These are phyloP conservation scores for Solanum hybrid DNA, from an alignment of 305 asterid genomes.

Conservation along the genomic window DNA sequence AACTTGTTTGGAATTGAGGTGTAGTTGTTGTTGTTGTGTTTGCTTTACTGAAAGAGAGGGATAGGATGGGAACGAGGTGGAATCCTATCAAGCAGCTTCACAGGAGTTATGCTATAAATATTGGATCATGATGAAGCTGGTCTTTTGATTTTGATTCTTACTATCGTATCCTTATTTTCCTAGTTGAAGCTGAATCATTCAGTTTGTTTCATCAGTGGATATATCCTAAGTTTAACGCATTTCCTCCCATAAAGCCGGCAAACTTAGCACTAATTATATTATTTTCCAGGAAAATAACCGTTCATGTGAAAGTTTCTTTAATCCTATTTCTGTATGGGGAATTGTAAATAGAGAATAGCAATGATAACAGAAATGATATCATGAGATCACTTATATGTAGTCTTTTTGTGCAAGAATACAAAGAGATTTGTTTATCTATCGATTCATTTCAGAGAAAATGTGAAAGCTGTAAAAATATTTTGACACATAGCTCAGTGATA, in stretches of 20 bases:
- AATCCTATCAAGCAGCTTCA: background rate
- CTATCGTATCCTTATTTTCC: background rate
- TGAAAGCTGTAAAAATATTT: background rate
- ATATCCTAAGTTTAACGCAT: background rate
- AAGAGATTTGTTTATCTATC: background rate
- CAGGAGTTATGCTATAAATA: background rate
- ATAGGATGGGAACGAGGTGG: background rate
- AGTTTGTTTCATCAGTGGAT: background rate
- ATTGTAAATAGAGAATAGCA: background rate
- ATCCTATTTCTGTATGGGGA: background rate
- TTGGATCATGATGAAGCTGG: background rate
- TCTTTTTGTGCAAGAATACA: background rate
- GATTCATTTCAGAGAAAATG: background rate
- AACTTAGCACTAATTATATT: background rate
- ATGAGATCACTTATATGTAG: background rate
- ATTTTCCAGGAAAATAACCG: background rate
- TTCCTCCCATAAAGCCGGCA: background rate
- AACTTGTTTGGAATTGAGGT: background rate
- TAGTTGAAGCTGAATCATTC: background rate
- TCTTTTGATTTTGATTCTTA: background rate
- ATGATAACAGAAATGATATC: background rate
- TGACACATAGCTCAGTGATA: background rate
- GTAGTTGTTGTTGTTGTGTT: background rate
- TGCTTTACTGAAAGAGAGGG: background rate
- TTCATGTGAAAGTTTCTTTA: background rate